phyloP scores from a whole-genome alignment of 805 yeast species.

The Ascoidea tarda region DNA sequence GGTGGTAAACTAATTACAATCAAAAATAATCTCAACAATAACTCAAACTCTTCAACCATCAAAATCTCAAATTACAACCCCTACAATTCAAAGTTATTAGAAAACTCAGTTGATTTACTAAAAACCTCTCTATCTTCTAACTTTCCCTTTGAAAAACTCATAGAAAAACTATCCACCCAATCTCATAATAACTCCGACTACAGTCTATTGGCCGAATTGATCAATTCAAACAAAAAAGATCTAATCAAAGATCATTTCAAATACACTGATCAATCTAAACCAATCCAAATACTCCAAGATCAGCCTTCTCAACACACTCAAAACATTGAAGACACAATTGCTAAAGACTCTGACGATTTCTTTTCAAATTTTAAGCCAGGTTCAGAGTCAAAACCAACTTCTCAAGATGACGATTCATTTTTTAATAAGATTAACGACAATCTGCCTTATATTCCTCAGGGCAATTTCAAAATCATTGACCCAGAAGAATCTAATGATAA shows the following conservation, averaged over 20 bases:
- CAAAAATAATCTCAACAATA: slow-evolving; percentile 24
- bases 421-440: slow-evolving; percentile 20
- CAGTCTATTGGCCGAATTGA: slow-evolving; percentile 40
- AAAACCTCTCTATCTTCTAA: neutral
- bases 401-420: slow-evolving; percentile 23
- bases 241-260: slow-evolving; percentile 13
- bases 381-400: slow-evolving; percentile 9
- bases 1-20: slow-evolving; percentile 78
- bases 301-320: slow-evolving; percentile 22
- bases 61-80: slow-evolving; percentile 25
- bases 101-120: neutral
- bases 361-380: slow-evolving; percentile 8
- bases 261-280: slow-evolving; percentile 10
- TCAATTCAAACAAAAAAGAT: slow-evolving; percentile 33
- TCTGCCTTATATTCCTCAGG: slow-evolving; percentile 1
- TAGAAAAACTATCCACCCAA: slow-evolving; percentile 20
- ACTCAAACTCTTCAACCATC: slow-evolving; percentile 25
- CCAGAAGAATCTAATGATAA: slow-evolving; percentile 34
- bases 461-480: slow-evolving; percentile 24
- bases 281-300: slow-evolving; percentile 12
- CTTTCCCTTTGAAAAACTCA: slow-evolving; percentile 24
- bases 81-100: neutral
- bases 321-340: slow-evolving; percentile 12
- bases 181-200: slow-evolving; percentile 43
- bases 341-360: slow-evolving; percentile 7